Conservation (phyloP, 768 basidiomycete species). For the Pholiota conissans region DNA sequence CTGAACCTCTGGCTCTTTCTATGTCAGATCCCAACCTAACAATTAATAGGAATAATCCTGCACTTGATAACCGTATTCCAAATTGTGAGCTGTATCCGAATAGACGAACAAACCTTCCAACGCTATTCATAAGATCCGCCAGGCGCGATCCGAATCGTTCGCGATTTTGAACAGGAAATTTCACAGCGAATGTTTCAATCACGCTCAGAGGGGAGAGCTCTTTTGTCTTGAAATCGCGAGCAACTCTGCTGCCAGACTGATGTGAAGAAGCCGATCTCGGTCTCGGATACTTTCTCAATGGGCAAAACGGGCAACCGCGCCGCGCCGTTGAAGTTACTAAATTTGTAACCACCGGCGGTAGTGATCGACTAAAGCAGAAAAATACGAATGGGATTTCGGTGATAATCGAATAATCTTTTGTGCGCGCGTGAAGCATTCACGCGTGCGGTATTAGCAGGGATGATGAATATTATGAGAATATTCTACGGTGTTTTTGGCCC, state of each 20-base stretch:
- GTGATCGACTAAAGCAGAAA: neutral
- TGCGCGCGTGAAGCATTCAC: no score
- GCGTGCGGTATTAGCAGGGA: neutral
- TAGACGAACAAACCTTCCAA: conserved; percentile 14
- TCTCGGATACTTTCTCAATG: neutral
- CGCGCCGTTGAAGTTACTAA: neutral
- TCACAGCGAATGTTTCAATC: neutral
- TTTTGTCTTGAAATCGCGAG: neutral
- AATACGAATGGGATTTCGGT: neutral
- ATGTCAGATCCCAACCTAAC: neutral
- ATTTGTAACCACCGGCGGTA: no score
- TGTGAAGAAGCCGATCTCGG: neutral
- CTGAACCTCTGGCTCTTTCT: neutral
- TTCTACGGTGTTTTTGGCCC: neutral
- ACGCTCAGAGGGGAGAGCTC: neutral
- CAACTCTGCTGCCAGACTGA: conserved; percentile 1
- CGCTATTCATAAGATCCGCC: conserved; percentile 20
- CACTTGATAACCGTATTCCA: neutral
- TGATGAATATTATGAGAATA: neutral
- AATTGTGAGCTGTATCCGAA: conserved; percentile 14
- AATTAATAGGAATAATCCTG: neutral
- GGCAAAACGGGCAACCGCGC: neutral
- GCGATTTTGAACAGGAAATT: conserved; percentile 19
- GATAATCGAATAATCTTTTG: neutral
- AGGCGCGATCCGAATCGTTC: conserved; percentile 22